These are phyloP conservation scores for Venturia pyrina DNA, from an alignment of 2,329 filamentous ascomycete genomes.

Conservation along the genomic window DNA sequence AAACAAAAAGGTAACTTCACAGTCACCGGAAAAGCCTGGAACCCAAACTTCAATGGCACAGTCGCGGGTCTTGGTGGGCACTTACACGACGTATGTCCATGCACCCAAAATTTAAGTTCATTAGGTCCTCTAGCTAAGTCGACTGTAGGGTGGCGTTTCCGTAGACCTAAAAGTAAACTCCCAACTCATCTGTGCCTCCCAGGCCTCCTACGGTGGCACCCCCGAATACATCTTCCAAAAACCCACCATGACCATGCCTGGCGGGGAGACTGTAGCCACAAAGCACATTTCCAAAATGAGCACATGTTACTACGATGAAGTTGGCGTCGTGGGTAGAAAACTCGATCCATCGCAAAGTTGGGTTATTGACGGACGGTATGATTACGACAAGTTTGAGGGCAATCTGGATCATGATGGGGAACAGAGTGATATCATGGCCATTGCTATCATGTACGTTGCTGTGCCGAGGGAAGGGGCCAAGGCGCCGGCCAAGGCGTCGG, in stretches of 20 bases:
- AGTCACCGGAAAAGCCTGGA: no score
- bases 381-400: neutral
- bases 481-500: neutral
- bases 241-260: neutral
- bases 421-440: neutral
- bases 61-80: no score
- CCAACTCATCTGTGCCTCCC: neutral
- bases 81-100: no score
- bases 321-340: neutral
- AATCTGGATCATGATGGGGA: neutral
- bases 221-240: neutral
- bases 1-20: no score
- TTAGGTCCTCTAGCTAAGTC: no score
- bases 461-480: neutral
- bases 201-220: neutral
- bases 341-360: neutral
- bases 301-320: neutral
- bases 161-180: no score
- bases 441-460: conserved; percentile 9
- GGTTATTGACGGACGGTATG: neutral
- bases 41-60: no score
- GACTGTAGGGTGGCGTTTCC: no score
- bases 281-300: conserved; percentile 4
- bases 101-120: no score
- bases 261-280: neutral